Percentiles rank a stretch among this genome's conserved stretches.
Conservation (phyloP, 176 grass and related monocot genomes). For the Aegilops tauschii region DNA sequence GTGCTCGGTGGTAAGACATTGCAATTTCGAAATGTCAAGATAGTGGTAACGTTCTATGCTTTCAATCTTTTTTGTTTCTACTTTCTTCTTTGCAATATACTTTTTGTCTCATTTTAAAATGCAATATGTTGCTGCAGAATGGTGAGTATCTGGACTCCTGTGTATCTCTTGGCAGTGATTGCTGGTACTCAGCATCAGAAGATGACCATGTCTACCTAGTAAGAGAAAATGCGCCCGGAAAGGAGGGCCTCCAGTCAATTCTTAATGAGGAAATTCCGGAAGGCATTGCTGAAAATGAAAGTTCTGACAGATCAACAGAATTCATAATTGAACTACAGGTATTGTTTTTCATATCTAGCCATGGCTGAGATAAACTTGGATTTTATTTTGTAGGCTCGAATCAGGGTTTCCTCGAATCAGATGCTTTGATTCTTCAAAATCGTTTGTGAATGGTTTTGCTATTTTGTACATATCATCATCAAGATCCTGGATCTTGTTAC, state of each 20-base stretch:
- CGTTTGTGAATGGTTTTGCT: background rate
- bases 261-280: slow-evolving; percentile 38
- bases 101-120: slow-evolving; percentile 24
- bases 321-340: slow-evolving; percentile 86
- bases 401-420: background rate
- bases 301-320: slow-evolving; percentile 49
- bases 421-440: background rate
- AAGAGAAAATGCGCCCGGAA: slow-evolving; percentile 29
- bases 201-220: slow-evolving; percentile 67
- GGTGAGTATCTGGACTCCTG: slow-evolving; percentile 95
- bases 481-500: background rate
- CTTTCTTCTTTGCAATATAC: background rate
- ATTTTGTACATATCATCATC: background rate
- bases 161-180: slow-evolving; percentile 74
- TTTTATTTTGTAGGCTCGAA: background rate
- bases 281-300: slow-evolving; percentile 30
- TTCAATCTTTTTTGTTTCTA: slow-evolving; percentile 31
- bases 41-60: slow-evolving; percentile 72
- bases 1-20: slow-evolving; percentile 69
- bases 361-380: background rate
- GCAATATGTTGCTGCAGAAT: slow-evolving; percentile 53
- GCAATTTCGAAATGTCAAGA: slow-evolving; percentile 83
- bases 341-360: slow-evolving; percentile 18
- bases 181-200: slow-evolving; percentile 88
- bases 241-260: slow-evolving; percentile 26